These are phyloP conservation scores for Saccharata proteae DNA, from an alignment of 2,329 filamentous ascomycete genomes.

Conservation along the genomic window DNA sequence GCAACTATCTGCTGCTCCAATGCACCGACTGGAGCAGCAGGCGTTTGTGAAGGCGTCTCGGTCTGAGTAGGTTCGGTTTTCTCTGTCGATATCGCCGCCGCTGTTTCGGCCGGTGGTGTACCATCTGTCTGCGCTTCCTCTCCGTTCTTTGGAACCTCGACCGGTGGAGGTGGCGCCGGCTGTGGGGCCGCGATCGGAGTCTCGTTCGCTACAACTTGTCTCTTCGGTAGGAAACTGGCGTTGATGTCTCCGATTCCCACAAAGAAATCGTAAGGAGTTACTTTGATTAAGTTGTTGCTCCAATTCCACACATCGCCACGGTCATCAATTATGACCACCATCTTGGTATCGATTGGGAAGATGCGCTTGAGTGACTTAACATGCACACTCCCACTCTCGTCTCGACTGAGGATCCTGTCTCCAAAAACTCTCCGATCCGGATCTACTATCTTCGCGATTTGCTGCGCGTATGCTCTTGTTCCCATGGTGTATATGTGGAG, in stretches of 20 bases:
- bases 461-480: constrained; percentile 86
- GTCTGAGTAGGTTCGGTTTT: not conserved
- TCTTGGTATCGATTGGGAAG: constrained; percentile 94
- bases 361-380: constrained; percentile 81
- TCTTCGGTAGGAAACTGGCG: constrained; percentile 87
- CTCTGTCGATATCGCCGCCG: not conserved
- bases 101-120: not conserved
- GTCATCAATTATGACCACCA: constrained; percentile 99
- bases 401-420: constrained; percentile 87
- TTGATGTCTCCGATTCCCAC: constrained; percentile 98
- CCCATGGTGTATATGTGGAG: constrained; percentile 99
- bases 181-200: constrained; percentile 3
- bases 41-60: not conserved
- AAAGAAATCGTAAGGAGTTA: constrained; percentile 94
- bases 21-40: constrained; percentile 26
- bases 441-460: constrained; percentile 87
- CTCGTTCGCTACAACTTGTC: constrained; percentile 23
- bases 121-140: not conserved
- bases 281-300: constrained; percentile 85
- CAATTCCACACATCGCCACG: constrained; percentile 94
- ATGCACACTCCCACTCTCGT: constrained; percentile 89
- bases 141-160: not conserved
- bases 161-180: not conserved
- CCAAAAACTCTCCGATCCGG: constrained; percentile 82
- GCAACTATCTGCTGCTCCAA: constrained; percentile 64